These are phyloP conservation scores for Globisporangium polare DNA, from an alignment of 352 stramenopile species.

Conservation along the genomic window DNA sequence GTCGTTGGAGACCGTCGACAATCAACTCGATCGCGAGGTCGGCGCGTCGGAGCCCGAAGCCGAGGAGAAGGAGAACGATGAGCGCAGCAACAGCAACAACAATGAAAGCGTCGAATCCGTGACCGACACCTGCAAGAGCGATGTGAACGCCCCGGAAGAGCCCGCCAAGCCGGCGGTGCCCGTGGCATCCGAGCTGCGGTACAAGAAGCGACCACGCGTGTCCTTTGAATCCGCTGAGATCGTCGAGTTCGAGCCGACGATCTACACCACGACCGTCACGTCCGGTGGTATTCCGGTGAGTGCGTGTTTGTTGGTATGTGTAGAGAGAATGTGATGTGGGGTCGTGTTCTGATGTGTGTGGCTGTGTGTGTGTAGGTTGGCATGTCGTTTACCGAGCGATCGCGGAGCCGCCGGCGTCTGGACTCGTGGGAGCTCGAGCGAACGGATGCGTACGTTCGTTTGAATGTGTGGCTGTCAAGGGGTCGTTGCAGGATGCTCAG, in stretches of 20 bases:
- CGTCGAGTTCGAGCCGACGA: conserved; percentile 80
- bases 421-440: neutral
- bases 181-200: conserved; percentile 22
- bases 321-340: neutral
- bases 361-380: neutral
- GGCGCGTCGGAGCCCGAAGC: conserved; percentile 18
- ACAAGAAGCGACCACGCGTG: conserved; percentile 65
- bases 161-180: neutral
- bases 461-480: neutral
- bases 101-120: neutral
- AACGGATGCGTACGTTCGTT: neutral
- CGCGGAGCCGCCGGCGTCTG: neutral
- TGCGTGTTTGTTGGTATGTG: neutral
- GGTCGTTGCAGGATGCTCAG: neutral
- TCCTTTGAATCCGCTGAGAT: conserved; percentile 81
- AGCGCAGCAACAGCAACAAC: conserved; percentile 5
- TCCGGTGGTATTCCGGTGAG: conserved; percentile 27
- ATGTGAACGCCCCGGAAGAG: neutral
- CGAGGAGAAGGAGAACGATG: conserved; percentile 23
- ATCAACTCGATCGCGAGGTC: neutral
- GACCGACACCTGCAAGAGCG: neutral
- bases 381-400: neutral
- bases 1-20: neutral
- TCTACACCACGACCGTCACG: conserved; percentile 79
- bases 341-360: neutral